These are phyloP conservation scores for Penicillium paneum DNA, from an alignment of 2,329 filamentous ascomycete genomes.

Conservation along the genomic window DNA sequence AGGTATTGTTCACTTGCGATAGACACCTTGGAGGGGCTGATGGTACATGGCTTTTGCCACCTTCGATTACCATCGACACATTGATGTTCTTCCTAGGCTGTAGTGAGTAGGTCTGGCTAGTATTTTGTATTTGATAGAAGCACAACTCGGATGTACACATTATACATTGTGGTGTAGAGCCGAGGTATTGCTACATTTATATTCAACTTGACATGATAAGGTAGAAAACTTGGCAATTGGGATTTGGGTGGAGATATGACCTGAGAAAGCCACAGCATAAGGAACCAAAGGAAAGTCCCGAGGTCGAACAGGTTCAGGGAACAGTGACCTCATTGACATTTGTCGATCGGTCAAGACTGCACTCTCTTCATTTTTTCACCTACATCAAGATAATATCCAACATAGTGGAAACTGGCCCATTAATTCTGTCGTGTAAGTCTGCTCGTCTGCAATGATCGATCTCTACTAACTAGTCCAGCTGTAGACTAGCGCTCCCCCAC, in stretches of 20 bases:
- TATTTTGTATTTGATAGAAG: not conserved
- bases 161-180: not conserved
- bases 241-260: not conserved
- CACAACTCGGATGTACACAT: too few relatives aligned
- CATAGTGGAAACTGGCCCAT: not conserved
- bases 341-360: not conserved
- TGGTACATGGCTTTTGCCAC: not conserved
- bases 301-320: not conserved
- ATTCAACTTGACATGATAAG: not conserved
- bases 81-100: not conserved
- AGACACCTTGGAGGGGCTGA: not conserved
- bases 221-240: not conserved
- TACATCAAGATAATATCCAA: not conserved
- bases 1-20: conserved; percentile 1
- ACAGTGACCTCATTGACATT: conserved; percentile 6
- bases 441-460: not conserved
- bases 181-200: too few relatives aligned
- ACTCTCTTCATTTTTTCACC: not conserved
- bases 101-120: not conserved
- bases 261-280: not conserved
- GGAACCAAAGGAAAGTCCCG: not conserved
- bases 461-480: conserved; percentile 2
- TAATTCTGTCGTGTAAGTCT: not conserved
- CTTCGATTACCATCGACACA: not conserved
- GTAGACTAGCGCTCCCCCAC: conserved; percentile 7